Percentiles rank a stretch among this genome's conserved stretches.
These are phyloP conservation scores for Penicillium sp. DNA, from an alignment of 2,329 filamentous ascomycete genomes.

Conservation along the genomic window DNA sequence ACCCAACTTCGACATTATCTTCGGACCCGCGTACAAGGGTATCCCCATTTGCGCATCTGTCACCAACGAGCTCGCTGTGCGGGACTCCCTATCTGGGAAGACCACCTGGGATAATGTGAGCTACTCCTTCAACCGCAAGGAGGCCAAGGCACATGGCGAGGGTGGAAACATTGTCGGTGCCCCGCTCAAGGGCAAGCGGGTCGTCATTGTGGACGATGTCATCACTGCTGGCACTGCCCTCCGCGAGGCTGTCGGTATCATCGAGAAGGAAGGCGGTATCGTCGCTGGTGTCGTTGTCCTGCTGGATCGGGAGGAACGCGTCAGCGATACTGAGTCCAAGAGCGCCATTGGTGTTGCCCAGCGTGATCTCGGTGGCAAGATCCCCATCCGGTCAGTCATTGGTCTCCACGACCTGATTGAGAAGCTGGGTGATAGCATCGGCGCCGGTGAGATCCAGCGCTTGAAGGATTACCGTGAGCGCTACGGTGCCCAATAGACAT, in stretches of 20 bases:
- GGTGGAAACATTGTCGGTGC: slow-evolving; percentile 91
- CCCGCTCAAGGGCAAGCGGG: slow-evolving; percentile 75
- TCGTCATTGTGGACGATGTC: slow-evolving; percentile 93
- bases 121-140: slow-evolving; percentile 94
- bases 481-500: slow-evolving; percentile 41
- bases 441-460: slow-evolving; percentile 61
- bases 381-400: slow-evolving; percentile 76
- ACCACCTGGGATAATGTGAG: slow-evolving; percentile 66
- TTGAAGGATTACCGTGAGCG: slow-evolving; percentile 70
- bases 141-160: slow-evolving; percentile 94
- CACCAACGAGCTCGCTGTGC: slow-evolving; percentile 69
- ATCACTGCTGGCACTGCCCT: slow-evolving; percentile 95
- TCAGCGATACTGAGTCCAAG: slow-evolving; percentile 64
- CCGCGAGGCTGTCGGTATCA: slow-evolving; percentile 86
- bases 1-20: slow-evolving; percentile 76
- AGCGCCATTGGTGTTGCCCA: slow-evolving; percentile 85
- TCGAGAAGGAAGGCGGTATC: slow-evolving; percentile 77
- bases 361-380: slow-evolving; percentile 67
- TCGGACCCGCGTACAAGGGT: slow-evolving; percentile 95
- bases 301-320: slow-evolving; percentile 66
- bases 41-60: slow-evolving; percentile 84
- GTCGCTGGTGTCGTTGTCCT: slow-evolving; percentile 87
- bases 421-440: slow-evolving; percentile 63
- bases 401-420: slow-evolving; percentile 75
- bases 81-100: slow-evolving; percentile 53